These are phyloP conservation scores for Clitoria ternatea DNA, from an alignment of 306 rosid species.

Conservation along the genomic window DNA sequence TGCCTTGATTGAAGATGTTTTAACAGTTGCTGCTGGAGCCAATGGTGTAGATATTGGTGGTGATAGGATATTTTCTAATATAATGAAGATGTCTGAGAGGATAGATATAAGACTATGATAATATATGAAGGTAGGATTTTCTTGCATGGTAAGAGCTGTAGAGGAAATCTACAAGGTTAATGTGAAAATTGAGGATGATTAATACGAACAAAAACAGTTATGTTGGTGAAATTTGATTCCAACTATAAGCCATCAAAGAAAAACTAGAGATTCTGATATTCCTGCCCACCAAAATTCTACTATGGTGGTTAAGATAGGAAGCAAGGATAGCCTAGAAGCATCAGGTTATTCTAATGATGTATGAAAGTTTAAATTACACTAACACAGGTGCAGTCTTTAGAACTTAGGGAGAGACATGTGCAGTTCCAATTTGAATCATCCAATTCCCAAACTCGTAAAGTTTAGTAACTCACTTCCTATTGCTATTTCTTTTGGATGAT, in stretches of 20 bases:
- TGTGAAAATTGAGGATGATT: constrained; percentile 6
- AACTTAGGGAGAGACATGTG: not conserved
- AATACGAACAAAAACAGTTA: constrained; percentile 7
- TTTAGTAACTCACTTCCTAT: not conserved
- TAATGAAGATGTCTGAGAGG: constrained; percentile 46
- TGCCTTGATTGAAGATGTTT: constrained; percentile 59
- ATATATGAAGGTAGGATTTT: not conserved
- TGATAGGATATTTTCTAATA: constrained; percentile 64
- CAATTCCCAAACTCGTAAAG: not conserved
- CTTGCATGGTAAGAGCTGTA: not conserved
- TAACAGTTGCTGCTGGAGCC: constrained; percentile 66
- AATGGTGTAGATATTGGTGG: constrained; percentile 56
- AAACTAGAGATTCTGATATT: not conserved
- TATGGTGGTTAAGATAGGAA: not conserved
- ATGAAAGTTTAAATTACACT: constrained; percentile 1
- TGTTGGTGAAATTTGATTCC: not conserved
- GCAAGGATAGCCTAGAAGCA: not conserved
- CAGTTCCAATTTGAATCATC: not conserved
- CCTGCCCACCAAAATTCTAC: not conserved
- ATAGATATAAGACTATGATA: constrained; percentile 45
- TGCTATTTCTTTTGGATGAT: not conserved
- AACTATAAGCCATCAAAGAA: not conserved
- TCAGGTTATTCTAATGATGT: not conserved
- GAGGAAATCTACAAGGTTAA: constrained; percentile 4
- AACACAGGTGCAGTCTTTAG: not conserved